These are phyloP conservation scores for Populus nigra DNA, from an alignment of 345 rosid species.

Conservation along the genomic window DNA sequence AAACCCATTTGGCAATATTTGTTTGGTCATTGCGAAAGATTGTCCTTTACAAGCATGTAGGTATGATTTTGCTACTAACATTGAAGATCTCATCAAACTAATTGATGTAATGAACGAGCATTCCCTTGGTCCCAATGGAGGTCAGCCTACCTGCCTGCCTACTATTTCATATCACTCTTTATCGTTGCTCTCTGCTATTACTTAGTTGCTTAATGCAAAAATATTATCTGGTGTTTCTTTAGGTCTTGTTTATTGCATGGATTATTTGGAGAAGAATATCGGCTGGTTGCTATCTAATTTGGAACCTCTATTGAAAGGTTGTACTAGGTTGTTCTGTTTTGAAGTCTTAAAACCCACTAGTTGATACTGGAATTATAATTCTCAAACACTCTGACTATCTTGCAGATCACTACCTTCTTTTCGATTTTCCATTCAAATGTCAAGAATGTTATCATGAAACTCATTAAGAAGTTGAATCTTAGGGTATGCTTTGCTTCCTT, in stretches of 20 bases:
- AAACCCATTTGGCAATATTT: neutral
- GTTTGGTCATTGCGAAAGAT: neutral
- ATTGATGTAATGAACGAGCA: conserved; percentile 79
- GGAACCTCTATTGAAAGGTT: conserved; percentile 82
- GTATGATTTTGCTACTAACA: conserved; percentile 78
- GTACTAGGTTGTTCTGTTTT: neutral
- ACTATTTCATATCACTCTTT: neutral
- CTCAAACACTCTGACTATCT: conserved; percentile 19
- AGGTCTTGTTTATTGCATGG: conserved; percentile 40
- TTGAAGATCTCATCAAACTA: conserved; percentile 76
- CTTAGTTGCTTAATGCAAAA: neutral
- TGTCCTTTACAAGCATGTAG: conserved; percentile 55
- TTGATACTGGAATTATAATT: neutral
- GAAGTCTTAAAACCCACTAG: neutral
- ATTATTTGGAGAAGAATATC: conserved; percentile 80
- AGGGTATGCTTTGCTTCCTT: conserved; percentile 47
- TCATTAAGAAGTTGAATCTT: conserved; percentile 71
- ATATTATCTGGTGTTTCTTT: neutral
- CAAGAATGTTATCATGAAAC: conserved; percentile 67
- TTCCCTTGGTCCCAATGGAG: conserved; percentile 97
- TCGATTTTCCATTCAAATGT: conserved; percentile 82
- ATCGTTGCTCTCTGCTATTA: neutral
- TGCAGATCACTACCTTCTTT: conserved; percentile 93
- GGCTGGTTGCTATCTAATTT: conserved; percentile 85
- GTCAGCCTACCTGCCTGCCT: conserved; percentile 22